Evolutionary conservation across 768 basidiomycete genomes (phyloP), one percentile per base, ranked within the genome.

Genomic region (Psilocybe cubensis): DNA sequence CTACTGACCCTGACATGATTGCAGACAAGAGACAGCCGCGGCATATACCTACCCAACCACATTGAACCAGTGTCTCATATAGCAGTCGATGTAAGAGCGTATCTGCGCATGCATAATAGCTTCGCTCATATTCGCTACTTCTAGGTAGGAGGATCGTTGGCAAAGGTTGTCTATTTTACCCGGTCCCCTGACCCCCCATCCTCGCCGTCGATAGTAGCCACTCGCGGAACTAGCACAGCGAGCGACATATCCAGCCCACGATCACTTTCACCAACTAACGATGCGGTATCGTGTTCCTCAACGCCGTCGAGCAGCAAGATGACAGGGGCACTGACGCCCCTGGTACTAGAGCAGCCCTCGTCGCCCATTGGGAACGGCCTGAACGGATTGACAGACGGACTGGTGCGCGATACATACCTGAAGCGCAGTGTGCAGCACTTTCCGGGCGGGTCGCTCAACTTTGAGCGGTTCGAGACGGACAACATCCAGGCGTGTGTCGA

Each of bases 91-190:
- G 96, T 96, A 70, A 78, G 94, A 84, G 12, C 31, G 51, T 40
- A 52, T 48, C 42, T 49, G 46, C 24, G 31, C 50, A 28, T 52
- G 45, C 56, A 38, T 29, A 48, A 59, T 31, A 27, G 54, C 53
- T 56, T 38, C 52, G 51, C 65, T 49, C 47, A 40, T 29, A 50
- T 28, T 58, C 35, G 28, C 27, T 66, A 52, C 58, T 66, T 58
- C 41, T 73, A 98, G 96, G 90, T 98, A 69, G 97, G 97, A 24
- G 97, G 97, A 41, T 97, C 96, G 11, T 78, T 99, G 12, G 96
- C 96, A 59, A 99, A 99, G 74, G 92, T 99, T 50, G 94, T 97
- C 64, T 99, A 98, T 76, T 98, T 98, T 73, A 98, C 96, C 43
- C 90, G 97, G 47, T 94, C 95, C 7, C 88, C 91, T 3, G 88